These are phyloP conservation scores for Prunus padus DNA, from an alignment of 306 rosid genomes.

Conservation along the genomic window DNA sequence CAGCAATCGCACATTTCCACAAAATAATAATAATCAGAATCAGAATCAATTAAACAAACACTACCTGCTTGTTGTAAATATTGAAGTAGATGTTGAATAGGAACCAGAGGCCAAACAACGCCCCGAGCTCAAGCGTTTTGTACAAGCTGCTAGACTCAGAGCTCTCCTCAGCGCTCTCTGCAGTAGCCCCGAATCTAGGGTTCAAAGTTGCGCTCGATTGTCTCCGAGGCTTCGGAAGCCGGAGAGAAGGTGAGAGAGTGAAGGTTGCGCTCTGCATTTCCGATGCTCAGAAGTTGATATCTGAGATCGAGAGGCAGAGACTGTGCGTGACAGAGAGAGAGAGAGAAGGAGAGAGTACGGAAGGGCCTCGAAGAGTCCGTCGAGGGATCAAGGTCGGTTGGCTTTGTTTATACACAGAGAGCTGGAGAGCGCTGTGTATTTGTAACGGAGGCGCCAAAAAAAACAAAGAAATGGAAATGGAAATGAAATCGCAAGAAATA, in stretches of 20 bases:
- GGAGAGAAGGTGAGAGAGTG: slow-evolving; percentile 34
- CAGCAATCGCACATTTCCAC: not conserved
- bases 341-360: slow-evolving; percentile 8
- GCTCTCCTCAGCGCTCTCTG: slow-evolving; percentile 48
- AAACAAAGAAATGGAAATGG: not conserved
- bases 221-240: slow-evolving; percentile 25
- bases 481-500: not conserved
- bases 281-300: slow-evolving; percentile 14
- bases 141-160: slow-evolving; percentile 19
- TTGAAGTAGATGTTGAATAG: slow-evolving; percentile 88
- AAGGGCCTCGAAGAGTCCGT: slow-evolving; percentile 44
- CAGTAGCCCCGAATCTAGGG: slow-evolving; percentile 51
- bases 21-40: not conserved
- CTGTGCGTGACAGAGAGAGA: not conserved
- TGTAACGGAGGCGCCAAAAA: not conserved
- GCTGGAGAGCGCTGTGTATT: not conserved
- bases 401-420: not conserved
- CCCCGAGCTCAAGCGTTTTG: slow-evolving; percentile 64
- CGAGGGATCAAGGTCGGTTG: slow-evolving; percentile 25
- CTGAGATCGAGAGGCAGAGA: not conserved
- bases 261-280: slow-evolving; percentile 67
- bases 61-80: slow-evolving; percentile 92
- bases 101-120: slow-evolving; percentile 74
- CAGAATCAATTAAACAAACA: not conserved
- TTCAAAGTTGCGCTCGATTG: not conserved